Base-by-base conservation (phyloP, 371 early-diverging fungal genomes). In the Mortierella sp. region DNA sequence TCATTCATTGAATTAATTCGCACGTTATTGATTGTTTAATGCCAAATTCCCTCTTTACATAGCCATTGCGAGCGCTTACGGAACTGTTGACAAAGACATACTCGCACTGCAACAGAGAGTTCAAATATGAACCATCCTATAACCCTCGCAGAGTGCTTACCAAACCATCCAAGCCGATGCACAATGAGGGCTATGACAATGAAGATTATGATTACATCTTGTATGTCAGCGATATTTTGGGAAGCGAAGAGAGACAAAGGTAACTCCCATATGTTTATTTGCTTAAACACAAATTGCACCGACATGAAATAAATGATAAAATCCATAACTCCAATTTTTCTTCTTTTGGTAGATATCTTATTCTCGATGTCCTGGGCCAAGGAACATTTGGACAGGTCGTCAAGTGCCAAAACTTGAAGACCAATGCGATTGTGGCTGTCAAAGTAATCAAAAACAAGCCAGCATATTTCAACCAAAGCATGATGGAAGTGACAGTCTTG, bases 381-480 rank as follows among this genome's bases (percentile, higher is more conserved):
- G 99, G 99, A 12, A 99, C 99, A 0, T 99, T 98, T 89, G 99
- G 99, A 0, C 98, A 99, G 85, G 99, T 99, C 0, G 97, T 95
- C 22, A 96, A 96, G 83, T 99, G 98, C 76, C 90, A 91, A 54
- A 92, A 95, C 61, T 61, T 94, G 54, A 89, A 89, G 60, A 96
- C 96, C 5, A 90, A 93, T 67, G 92, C 93, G 53, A 79, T 93
- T n/a, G 93, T 96, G 19, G 99, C 98, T 3, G 92, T 99, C 63
- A 99, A 99, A 83, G 94, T 99, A 19, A 96, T 99, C 68, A 99
- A 99, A 80, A 97, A 95, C 85, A 93, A 95, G 70, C 90, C 91
- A 1, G 94, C 95, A 1, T 99, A 95, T 85, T 94, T 92, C 76
- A 92, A 93, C 71, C 98, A 99, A 85, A 94, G 95, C 59, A 85